Evolutionary conservation across 1,284 basidiomycete species (phyloP), one percentile per base, ranked within the genome.

Genomic region (Grifola frondosa): DNA sequence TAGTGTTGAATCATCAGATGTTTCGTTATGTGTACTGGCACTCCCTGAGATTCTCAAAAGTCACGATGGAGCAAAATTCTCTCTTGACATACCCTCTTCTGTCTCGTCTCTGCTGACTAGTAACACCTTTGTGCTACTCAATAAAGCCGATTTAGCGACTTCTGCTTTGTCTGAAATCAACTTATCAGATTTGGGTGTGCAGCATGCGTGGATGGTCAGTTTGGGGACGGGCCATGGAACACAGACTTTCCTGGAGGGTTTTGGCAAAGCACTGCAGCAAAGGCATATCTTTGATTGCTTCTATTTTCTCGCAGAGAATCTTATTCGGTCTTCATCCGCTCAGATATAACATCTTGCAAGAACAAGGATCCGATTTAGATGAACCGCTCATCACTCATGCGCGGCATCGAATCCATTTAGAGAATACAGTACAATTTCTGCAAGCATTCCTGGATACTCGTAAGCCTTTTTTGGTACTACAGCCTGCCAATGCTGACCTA

Each of bases 1-100:
- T 53, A 91, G 87, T 9, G 77, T 91, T 3, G 63, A 72, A 40
- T 62, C 64, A 1, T 77, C 90, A 1, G 86, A 93, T 57, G 56
- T 91, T 6, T 75, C 81, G 0, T 66, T 94, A n/a, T 89, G 88
- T 54, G 84, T 94, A 3, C 70, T 92, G 5, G 82, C 89, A 6
- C 68, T 89, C 2, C 74, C 76, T 0, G 78, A 84, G 8, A 61
- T 78, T 2, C 36, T 68, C 29, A 25, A 38, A n/a, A 13, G 12
- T 6, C 31, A 31, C 5, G 13, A 10, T 6, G n/a, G 12, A 10
- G 30, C 24, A 4, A 7, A 24, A 13, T 43, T 32, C 36, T 13
- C 21, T 37, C n/a, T 74, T 21, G 48, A 52, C 22, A 53, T 81
- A n/a, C 80, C 84, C 3, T 44, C 67, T 10, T 60, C 67, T 10